Base-by-base conservation (phyloP, 495 filamentous ascomycete species). In the Aspergillus steynii region DNA sequence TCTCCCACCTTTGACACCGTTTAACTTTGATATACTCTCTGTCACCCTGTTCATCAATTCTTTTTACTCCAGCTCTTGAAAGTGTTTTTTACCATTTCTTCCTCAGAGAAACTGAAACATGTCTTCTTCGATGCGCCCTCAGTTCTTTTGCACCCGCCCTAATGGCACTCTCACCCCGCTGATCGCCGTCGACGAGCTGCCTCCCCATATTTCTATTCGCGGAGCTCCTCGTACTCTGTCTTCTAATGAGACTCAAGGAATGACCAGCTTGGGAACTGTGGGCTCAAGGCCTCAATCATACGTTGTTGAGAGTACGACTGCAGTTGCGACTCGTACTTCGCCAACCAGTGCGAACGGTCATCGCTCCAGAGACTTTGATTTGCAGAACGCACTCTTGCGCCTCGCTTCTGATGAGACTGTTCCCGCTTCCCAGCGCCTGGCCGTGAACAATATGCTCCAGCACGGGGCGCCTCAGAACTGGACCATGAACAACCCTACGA, bases 111-210 rank as follows among this genome's bases (percentile, higher is more conserved):
- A 14, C n/a, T 32, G n/a, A 53, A 66, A 9, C 46, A 73, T 71
- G 62, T 60, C 71, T 56, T 65, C 67, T 29, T 61, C 66, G 9
- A 63, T 69, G 34, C 70, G 69, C 54, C 77, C 79, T 55, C 64
- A 65, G 20, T 87, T 84, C 70, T 88, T 83, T 67, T 81, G 82
- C 56, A 71, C 81, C 42, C 83, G 88, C 34, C 79, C 81, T 15
- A 77, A 86, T 61, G 86, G 86, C 53, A 72, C 67, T 15, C 73
- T 83, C 57, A 88, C 86, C 12, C 85, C 86, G 0, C 77, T 93
- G 10, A 73, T 91, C 42, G 84, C 87, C 0, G 79, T 85, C 0
- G 90, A 91, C 64, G 83, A 90, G 71, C 71, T 91, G 4, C 86
- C 85, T 0, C 49, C 72, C 5, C 59, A 65, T 9, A 45, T 82